Conservation (phyloP, 345 rosid species). For the Lenwebbia sp. region DNA sequence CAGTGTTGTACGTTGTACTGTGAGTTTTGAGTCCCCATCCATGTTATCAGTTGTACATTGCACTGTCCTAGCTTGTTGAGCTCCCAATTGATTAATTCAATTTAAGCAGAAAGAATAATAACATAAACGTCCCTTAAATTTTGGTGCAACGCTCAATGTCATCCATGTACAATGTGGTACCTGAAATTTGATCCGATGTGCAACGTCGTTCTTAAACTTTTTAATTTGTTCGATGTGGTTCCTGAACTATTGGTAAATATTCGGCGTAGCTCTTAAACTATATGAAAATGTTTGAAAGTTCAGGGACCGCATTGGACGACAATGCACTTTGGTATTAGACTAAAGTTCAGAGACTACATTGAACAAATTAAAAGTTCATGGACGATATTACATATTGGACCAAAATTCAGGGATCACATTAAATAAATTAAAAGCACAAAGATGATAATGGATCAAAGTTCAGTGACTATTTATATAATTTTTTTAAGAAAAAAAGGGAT, state of each 20-base stretch:
- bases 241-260: neutral
- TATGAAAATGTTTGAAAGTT: neutral
- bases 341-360: accelerated
- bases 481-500: neutral
- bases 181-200: neutral
- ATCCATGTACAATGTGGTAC: accelerated
- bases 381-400: accelerated
- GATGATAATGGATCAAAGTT: neutral
- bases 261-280: accelerated
- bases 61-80: neutral
- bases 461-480: neutral
- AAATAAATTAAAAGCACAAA: neutral
- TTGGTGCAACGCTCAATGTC: no score
- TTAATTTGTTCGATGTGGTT: neutral
- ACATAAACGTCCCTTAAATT: neutral
- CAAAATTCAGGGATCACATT: accelerated
- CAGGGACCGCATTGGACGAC: accelerated
- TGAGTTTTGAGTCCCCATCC: neutral
- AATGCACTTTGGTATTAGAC: neutral
- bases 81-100: neutral
- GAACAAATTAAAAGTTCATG: neutral
- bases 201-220: accelerated
- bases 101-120: neutral
- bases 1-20: neutral
- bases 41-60: neutral